Evolutionary conservation across 78 protist genomes (phyloP), one percentile per base, ranked within the genome.

Genomic region (Guillardia theta): DNA sequence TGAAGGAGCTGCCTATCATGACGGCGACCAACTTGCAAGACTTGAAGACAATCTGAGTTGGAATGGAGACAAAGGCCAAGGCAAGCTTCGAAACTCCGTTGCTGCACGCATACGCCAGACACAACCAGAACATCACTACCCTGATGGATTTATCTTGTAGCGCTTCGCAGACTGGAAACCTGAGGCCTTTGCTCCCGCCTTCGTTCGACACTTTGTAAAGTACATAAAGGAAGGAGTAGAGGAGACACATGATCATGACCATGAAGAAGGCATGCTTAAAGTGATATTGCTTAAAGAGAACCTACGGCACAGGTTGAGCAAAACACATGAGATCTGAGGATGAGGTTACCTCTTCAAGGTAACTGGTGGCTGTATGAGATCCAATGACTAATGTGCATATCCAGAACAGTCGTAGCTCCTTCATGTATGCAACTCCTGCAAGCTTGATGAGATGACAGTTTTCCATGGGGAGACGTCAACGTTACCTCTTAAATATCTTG

Each of bases 1-100:
- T 36, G 12, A 78, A 24, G 18, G 10, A 27, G 90, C 90, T 78
- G 19, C 90, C 48, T 18, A 78, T 19, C 90, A 78, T 78, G 53
- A 78, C 90, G 8, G 90, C 90, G 9, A 78, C 90, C 1, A 78
- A 50, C 50, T 78, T 78, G 48, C 50, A 78, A 10, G 90, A 78
- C 33, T 78, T 78, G 90, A 78, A 78, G 18, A 78, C 90, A 10
- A 78, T 78, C 45, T 37, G 48, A 4, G 33, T 15, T 15, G 90
- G 90, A 15, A 78, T n/a, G 37, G 90, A 78, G 15, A 78, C 90
- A 8, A 24, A 78, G 30, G 39, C 33, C 21, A 78, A 50, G 30
- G 90, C 45, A 22, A 43, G 53, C 48, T 78, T 78, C 50, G 90
- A 12, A 22, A 18, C 18, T 27, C 43, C 3, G 48, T 78, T 78